Evolutionary conservation across 179 eudicot genomes (phyloP).

Genomic region (Actinidia polygama): DNA sequence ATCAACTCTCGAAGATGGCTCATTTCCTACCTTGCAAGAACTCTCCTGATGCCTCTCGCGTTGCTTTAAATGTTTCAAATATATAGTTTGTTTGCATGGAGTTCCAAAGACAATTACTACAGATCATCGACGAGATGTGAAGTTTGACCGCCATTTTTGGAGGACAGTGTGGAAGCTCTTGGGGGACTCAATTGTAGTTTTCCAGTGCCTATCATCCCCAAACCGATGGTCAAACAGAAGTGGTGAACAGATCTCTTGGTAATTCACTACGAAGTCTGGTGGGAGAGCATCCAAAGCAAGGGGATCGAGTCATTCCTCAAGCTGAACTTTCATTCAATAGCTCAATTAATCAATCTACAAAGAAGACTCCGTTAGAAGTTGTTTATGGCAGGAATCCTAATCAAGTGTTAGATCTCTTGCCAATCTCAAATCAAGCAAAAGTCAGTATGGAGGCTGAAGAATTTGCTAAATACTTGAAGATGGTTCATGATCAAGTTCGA

Average conservation of each 20-base stretch:
- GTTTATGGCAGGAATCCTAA: neutral
- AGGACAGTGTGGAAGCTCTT: conserved; percentile 5
- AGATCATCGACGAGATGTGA: neutral
- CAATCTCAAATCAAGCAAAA: neutral
- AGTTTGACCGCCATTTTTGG: neutral
- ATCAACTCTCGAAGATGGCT: neutral
- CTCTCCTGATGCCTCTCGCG: neutral
- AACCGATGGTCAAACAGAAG: neutral
- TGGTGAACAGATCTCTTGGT: neutral
- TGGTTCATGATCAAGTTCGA: neutral
- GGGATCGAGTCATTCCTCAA: neutral
- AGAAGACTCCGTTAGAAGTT: neutral
- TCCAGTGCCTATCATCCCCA: neutral
- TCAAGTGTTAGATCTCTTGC: neutral
- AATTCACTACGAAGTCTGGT: neutral
- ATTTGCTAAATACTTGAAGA: neutral
- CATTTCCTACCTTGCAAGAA: conserved; percentile 9
- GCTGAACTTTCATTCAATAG: conserved; percentile 4
- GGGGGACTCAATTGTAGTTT: neutral
- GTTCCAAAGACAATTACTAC: conserved; percentile 1
- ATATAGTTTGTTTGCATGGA: neutral
- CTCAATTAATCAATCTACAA: neutral
- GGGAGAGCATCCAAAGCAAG: neutral
- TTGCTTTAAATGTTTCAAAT: neutral
- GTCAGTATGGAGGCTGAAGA: neutral